These are phyloP conservation scores for Phylloporus sp. DNA, from an alignment of 768 basidiomycete genomes.

Conservation along the genomic window DNA sequence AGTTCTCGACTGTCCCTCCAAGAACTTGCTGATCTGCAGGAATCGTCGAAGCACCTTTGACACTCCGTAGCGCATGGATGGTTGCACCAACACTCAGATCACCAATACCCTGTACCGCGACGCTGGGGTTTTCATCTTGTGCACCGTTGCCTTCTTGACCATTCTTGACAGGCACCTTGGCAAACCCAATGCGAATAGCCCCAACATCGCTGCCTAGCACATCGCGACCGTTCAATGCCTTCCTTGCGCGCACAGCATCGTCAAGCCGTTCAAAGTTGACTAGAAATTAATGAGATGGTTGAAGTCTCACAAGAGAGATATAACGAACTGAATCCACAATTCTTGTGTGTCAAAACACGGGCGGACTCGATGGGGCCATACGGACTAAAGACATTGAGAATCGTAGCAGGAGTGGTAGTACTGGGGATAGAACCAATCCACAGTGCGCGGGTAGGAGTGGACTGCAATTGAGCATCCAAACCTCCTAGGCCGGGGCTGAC, in stretches of 20 bases:
- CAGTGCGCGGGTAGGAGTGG: constrained; percentile 88
- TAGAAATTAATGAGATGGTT: constrained; percentile 23
- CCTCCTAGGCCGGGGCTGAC: constrained; percentile 55
- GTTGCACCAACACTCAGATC: constrained; percentile 85
- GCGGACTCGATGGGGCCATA: constrained; percentile 98
- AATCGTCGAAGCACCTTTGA: constrained; percentile 90
- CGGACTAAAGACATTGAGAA: constrained; percentile 93
- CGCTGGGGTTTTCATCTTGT: constrained; percentile 59
- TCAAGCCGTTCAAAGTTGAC: constrained; percentile 98
- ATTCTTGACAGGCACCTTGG: constrained; percentile 92
- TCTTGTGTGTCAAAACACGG: constrained; percentile 93
- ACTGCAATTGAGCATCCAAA: constrained; percentile 84
- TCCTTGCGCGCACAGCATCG: constrained; percentile 92
- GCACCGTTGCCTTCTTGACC: constrained; percentile 59
- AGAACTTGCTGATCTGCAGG: constrained; percentile 93
- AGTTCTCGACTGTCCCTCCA: constrained; percentile 90
- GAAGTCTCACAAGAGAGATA: not conserved
- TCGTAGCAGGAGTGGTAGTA: constrained; percentile 90
- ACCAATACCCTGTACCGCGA: constrained; percentile 77
- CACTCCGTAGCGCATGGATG: constrained; percentile 79
- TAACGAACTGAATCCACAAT: constrained; percentile 82
- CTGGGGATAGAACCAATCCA: constrained; percentile 99
- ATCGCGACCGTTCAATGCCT: constrained; percentile 93
- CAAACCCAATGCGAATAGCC: constrained; percentile 94
- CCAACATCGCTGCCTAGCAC: constrained; percentile 96